Evolutionary conservation across 2,329 filamentous ascomycete genomes (phyloP).

Genomic region (Epichloe uncinata): DNA sequence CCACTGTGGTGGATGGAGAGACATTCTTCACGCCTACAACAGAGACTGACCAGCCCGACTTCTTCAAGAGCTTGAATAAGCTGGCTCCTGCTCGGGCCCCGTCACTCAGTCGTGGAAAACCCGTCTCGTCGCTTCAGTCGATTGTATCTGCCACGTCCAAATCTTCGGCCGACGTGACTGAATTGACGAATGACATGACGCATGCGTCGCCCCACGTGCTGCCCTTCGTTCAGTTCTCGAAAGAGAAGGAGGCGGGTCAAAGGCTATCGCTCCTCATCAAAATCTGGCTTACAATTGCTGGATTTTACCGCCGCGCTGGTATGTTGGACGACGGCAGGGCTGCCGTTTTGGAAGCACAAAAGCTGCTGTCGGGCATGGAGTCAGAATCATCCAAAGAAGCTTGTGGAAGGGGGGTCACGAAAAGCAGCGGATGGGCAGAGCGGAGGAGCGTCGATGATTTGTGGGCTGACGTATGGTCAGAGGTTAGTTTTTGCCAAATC

Average conservation of each 20-base stretch:
- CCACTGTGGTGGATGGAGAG: constrained; percentile 37
- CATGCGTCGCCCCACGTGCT: constrained; percentile 34
- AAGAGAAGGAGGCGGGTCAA: constrained; percentile 36
- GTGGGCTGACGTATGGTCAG: constrained; percentile 70
- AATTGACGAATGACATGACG: constrained; percentile 25
- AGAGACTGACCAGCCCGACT: constrained; percentile 28
- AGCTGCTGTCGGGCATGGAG: constrained; percentile 61
- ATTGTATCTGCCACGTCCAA: constrained; percentile 28
- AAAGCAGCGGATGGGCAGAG: constrained; percentile 60
- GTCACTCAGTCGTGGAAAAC: constrained; percentile 30
- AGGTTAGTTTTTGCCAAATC: constrained; percentile 40
- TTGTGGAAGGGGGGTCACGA: constrained; percentile 48
- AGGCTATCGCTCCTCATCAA: constrained; percentile 49
- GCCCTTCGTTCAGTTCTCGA: constrained; percentile 40
- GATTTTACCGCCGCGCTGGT: constrained; percentile 71
- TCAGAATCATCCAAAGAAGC: constrained; percentile 47
- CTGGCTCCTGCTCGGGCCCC: constrained; percentile 23
- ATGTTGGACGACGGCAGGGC: constrained; percentile 69
- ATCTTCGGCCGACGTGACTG: constrained; percentile 24
- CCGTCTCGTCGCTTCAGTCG: constrained; percentile 32
- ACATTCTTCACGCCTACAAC: constrained; percentile 35
- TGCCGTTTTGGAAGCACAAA: constrained; percentile 69
- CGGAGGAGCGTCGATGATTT: constrained; percentile 72
- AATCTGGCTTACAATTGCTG: constrained; percentile 83
- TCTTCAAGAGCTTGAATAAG: constrained; percentile 30